Evolutionary conservation across 768 basidiomycete species (phyloP), one percentile per base, ranked within the genome.

Genomic region (Fomitopsis pulvina): DNA sequence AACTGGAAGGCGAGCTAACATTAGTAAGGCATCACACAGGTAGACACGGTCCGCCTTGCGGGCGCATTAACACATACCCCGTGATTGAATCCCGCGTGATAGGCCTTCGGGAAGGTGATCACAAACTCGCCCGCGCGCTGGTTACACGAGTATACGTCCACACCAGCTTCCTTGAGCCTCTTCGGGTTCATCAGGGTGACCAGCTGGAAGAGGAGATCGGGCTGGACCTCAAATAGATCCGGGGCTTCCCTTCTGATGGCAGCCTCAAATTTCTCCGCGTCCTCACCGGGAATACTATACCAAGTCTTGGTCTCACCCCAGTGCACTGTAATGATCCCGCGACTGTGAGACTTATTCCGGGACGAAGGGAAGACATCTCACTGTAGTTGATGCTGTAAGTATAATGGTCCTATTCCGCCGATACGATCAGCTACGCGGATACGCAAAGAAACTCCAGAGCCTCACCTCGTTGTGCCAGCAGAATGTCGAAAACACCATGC

Each of bases 301-400:
- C 96, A 99, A 0, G 95, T 99, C 74, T 99, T 99, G 28, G 95
- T 95, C 65, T 96, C 95, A 25, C 96, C 96, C 91, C 92, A 97
- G 65, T 97, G 93, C 87, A 95, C 92, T 94, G 50, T 4, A 29
- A 40, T 57, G 12, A 57, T 49, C 25, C 34, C 34, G 34, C 34
- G 34, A 37, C 5, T 16, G 34, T 37, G 34, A 37, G 34, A 37
- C 22, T 14, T 20, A 11, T 26, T 29, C n/a, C 32, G 38, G 32
- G 7, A 28, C 14, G 18, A 18, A 34, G 5, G 38, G 47, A 41
- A 12, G n/a, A 18, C 30, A 25, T 54, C 90, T 63, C 68, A 92
- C 91, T 90, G 69, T 82, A 94, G 66, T 94, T 92, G 63, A 97
- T 81, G 66, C 90, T 93, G 66, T 93, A 96, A 10, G 95, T 97